Conservation (phyloP, 352 stramenopile genomes). For the Elongisporangium undulatum region DNA sequence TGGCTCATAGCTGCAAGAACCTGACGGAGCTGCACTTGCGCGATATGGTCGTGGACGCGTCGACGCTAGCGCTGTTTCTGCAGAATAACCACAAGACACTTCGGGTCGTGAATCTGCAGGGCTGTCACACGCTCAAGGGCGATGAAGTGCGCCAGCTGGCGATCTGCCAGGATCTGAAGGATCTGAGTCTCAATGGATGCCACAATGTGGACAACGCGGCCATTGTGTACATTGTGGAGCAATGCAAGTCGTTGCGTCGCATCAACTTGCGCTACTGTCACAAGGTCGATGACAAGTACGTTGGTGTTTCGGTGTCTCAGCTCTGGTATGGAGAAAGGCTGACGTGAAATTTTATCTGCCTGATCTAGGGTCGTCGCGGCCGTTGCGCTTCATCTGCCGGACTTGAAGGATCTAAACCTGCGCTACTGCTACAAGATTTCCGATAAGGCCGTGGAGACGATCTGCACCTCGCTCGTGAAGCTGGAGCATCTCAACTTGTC, state of each 20-base stretch:
- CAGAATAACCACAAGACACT: conserved; percentile 39
- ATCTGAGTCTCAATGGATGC: conserved; percentile 72
- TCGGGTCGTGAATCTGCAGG: conserved; percentile 62
- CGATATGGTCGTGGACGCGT: conserved; percentile 65
- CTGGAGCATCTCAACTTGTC: conserved; percentile 77
- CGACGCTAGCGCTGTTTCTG: conserved; percentile 45
- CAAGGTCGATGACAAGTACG: conserved; percentile 70
- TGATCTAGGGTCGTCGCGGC: conserved; percentile 33
- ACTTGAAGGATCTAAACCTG: conserved; percentile 69
- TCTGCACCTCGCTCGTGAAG: conserved; percentile 41
- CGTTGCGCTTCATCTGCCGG: conserved; percentile 36
- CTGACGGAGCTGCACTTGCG: conserved; percentile 60
- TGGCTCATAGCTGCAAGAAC: conserved; percentile 37
- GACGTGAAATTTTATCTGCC: neutral
- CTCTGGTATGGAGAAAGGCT: neutral
- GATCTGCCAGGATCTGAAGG: conserved; percentile 35
- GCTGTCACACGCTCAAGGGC: conserved; percentile 67
- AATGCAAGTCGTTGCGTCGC: conserved; percentile 35
- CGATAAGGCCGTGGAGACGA: conserved; percentile 44
- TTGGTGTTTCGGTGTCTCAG: neutral
- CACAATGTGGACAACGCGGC: conserved; percentile 73
- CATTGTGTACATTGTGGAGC: conserved; percentile 47
- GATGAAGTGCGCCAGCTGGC: conserved; percentile 42
- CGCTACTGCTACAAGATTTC: conserved; percentile 88
- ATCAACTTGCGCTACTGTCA: conserved; percentile 83